phyloP scores from a whole-genome alignment of 176 grass and related monocot genomes.

The Otatea glauca region DNA sequence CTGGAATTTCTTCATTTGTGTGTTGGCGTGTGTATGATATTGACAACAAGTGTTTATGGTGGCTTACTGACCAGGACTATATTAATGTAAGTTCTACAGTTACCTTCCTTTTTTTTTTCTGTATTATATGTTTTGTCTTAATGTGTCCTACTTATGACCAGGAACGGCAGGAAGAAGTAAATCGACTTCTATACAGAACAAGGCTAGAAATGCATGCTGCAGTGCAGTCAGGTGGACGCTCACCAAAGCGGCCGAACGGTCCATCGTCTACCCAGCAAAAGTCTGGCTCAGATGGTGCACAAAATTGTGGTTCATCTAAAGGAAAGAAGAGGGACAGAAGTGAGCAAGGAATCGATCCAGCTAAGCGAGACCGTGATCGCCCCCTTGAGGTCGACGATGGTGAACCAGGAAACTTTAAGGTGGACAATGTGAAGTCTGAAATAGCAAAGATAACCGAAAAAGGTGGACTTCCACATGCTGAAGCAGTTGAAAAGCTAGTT shows the following conservation, averaged over 20 bases:
- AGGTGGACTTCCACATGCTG: constrained; percentile 55
- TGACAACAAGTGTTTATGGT: constrained; percentile 83
- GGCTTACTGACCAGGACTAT: constrained; percentile 80
- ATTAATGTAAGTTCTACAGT: constrained; percentile 68
- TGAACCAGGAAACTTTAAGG: constrained; percentile 44
- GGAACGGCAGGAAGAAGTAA: constrained; percentile 88
- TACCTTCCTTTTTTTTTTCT: constrained; percentile 16
- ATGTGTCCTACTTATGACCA: constrained; percentile 41
- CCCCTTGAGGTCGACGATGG: constrained; percentile 49
- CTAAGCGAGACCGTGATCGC: constrained; percentile 54
- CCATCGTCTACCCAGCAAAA: constrained; percentile 57
- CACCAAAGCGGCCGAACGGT: constrained; percentile 68
- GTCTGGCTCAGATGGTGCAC: constrained; percentile 42
- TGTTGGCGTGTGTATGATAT: constrained; percentile 85
- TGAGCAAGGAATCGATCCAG: constrained; percentile 54
- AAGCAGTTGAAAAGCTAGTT: constrained; percentile 76
- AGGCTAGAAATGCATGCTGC: constrained; percentile 75
- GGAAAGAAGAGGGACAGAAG: constrained; percentile 69
- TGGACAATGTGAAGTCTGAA: constrained; percentile 60
- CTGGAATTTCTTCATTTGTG: constrained; percentile 81
- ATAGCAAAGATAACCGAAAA: constrained; percentile 65
- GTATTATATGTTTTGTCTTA: background rate
- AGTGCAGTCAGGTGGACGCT: constrained; percentile 67
- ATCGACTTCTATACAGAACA: constrained; percentile 72
- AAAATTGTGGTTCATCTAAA: constrained; percentile 57